These are phyloP conservation scores for Russula emetica DNA, from an alignment of 768 basidiomycete genomes.

Conservation along the genomic window DNA sequence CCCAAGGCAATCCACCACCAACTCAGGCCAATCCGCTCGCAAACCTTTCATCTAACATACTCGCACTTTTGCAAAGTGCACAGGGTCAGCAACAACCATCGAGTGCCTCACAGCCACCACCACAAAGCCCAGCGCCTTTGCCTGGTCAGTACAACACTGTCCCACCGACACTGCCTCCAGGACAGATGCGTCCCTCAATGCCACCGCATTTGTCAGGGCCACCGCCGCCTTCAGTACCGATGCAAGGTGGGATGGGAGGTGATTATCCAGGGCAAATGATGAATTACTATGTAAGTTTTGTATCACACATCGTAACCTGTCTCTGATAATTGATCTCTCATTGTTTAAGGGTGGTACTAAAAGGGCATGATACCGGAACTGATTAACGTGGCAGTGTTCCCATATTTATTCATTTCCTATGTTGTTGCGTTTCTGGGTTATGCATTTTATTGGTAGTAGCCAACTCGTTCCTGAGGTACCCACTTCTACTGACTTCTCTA, in stretches of 20 bases:
- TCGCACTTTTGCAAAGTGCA: conserved; percentile 24
- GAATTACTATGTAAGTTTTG: conserved; percentile 55
- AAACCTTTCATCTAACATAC: conserved; percentile 24
- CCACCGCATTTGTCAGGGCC: conserved; percentile 43
- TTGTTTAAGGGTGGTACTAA: conserved; percentile 10
- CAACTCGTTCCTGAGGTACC: conserved; percentile 6
- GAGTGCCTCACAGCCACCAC: conserved; percentile 25
- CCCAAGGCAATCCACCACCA: conserved; percentile 19
- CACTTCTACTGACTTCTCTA: conserved; percentile 8
- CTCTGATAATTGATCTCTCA: background rate
- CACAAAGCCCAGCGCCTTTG: conserved; percentile 15
- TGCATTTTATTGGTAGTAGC: conserved; percentile 6
- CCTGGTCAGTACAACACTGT: conserved; percentile 21
- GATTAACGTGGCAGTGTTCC: background rate
- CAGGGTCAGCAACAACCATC: conserved; percentile 28
- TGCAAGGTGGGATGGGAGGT: conserved; percentile 24
- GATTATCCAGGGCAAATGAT: conserved; percentile 60
- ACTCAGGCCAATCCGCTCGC: conserved; percentile 18
- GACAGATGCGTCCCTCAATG: conserved; percentile 44
- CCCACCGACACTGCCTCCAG: conserved; percentile 36
- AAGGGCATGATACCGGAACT: conserved; percentile 12
- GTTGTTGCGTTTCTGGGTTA: conserved; percentile 10
- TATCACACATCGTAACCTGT: background rate
- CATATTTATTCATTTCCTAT: conserved; percentile 23
- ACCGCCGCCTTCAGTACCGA: conserved; percentile 31